Conservation (phyloP, 371 early-diverging fungal species). For the Funneliformis caledonium region DNA sequence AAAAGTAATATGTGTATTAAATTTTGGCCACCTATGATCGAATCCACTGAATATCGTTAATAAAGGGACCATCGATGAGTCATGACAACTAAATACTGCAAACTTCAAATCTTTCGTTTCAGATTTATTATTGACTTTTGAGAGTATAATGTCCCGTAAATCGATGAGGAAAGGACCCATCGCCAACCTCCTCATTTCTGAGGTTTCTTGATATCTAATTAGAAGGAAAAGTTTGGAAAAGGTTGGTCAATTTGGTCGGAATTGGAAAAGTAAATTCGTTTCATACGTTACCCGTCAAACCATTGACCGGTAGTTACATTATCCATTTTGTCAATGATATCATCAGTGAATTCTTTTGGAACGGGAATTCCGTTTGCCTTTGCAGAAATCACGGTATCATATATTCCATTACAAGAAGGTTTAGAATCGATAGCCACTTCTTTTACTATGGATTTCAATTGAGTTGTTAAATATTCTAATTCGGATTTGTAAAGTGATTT, state of each 20-base stretch:
- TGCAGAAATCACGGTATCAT: background rate
- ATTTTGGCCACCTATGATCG: background rate
- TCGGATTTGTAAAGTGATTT: background rate
- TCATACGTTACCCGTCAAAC: background rate
- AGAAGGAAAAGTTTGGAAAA: background rate
- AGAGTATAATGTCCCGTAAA: background rate
- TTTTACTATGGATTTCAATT: background rate
- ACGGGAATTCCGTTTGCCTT: background rate
- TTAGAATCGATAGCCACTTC: background rate
- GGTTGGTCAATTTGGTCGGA: background rate
- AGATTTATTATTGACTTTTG: background rate
- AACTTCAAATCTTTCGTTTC: background rate
- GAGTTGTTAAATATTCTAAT: background rate
- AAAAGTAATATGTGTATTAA: background rate
- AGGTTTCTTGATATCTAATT: background rate
- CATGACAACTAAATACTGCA: slow-evolving; percentile 3
- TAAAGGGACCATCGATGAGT: background rate
- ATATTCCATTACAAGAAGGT: background rate
- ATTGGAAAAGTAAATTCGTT: background rate
- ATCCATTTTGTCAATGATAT: background rate
- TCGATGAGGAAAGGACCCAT: background rate
- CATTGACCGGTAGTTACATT: background rate
- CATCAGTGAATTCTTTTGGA: background rate
- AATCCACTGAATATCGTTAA: background rate
- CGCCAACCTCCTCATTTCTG: background rate